Conservation (phyloP, 352 stramenopile genomes). For the Globisporangium lucens region DNA sequence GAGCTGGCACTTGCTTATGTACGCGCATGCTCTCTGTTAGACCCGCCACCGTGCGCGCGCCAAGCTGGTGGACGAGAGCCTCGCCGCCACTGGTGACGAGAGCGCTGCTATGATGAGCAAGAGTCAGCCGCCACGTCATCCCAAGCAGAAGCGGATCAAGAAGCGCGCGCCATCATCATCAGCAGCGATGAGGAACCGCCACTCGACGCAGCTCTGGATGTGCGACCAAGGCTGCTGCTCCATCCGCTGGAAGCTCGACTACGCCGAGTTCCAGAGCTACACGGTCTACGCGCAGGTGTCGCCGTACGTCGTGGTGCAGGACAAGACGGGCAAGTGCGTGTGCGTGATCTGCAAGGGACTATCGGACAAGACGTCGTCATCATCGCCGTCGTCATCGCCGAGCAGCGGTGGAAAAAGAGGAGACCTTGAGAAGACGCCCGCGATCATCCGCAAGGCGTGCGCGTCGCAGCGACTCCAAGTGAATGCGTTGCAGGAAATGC, state of each 20-base stretch:
- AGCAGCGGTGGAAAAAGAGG: not conserved
- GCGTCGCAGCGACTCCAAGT: constrained; percentile 8
- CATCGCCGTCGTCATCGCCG: not conserved
- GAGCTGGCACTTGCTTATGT: constrained; percentile 2
- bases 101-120: not conserved
- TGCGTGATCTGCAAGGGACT: constrained; percentile 65
- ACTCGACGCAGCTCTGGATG: constrained; percentile 47
- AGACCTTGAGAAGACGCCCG: not conserved
- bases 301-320: constrained; percentile 62
- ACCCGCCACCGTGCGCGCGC: constrained; percentile 17
- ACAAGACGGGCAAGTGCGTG: constrained; percentile 41
- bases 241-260: constrained; percentile 74
- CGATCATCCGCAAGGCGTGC: constrained; percentile 8
- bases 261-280: constrained; percentile 68
- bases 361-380: constrained; percentile 14
- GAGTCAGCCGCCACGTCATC: not conserved
- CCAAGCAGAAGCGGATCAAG: constrained; percentile 16
- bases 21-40: constrained; percentile 11
- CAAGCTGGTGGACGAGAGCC: constrained; percentile 15
- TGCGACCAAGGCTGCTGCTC: constrained; percentile 65
- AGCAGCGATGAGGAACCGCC: not conserved
- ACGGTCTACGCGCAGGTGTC: constrained; percentile 61
- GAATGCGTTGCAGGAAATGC: not conserved
- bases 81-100: constrained; percentile 2
- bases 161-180: not conserved